Evolutionary conservation across 2,329 filamentous ascomycete species (phyloP).

Genomic region (Drechslerella dactyloides): DNA sequence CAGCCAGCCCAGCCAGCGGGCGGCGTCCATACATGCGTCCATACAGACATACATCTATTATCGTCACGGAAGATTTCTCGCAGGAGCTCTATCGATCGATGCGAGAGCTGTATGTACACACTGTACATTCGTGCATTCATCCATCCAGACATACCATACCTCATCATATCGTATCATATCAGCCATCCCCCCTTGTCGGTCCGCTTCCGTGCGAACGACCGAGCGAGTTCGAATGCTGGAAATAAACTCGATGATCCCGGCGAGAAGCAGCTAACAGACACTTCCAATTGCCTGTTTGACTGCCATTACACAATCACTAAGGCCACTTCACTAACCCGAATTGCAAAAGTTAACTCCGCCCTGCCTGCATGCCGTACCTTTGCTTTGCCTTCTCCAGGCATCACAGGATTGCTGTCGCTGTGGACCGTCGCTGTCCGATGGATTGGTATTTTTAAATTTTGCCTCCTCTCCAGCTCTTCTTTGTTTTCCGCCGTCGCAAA

Average conservation of each 20-base stretch:
- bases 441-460: not conserved
- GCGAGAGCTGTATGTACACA: too few relatives aligned
- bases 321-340: too few relatives aligned
- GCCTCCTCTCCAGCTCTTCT: not conserved
- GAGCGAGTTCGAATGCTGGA: not conserved
- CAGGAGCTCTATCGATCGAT: conserved; percentile 1
- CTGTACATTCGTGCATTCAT: too few relatives aligned
- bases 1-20: not conserved
- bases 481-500: not conserved
- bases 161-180: too few relatives aligned
- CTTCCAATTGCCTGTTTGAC: not conserved
- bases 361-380: not conserved
- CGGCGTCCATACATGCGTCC: not conserved
- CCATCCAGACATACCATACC: not conserved
- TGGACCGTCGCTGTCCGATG: too few relatives aligned
- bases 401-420: too few relatives aligned
- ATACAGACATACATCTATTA: too few relatives aligned
- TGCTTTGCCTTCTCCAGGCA: too few relatives aligned
- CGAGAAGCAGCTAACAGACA: not conserved
- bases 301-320: not conserved
- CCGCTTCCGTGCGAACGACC: not conserved
- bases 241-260: not conserved
- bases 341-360: not conserved
- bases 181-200: not conserved
- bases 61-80: conserved; percentile 1